Conservation (phyloP, 331 rosid species). For the Phaseolus coccineus region DNA sequence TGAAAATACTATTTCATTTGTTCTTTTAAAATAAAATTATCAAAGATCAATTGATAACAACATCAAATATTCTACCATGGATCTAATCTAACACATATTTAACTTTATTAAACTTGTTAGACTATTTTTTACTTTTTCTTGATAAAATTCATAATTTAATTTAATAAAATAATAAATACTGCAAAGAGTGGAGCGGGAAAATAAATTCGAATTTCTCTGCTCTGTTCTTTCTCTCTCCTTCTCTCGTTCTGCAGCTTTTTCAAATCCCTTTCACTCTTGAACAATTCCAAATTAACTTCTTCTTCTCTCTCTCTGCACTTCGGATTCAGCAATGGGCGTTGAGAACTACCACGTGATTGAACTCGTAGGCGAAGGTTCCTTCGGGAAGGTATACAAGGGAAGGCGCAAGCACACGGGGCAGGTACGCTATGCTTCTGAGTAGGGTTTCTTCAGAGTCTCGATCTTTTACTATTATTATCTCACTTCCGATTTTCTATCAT, state of each 20-base stretch:
- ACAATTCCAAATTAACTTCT: conserved; percentile 21
- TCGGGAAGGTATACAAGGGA: conserved; percentile 97
- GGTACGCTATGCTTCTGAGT: conserved; percentile 46
- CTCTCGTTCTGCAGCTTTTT: background rate
- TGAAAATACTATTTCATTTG: no score
- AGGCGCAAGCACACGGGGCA: conserved; percentile 87
- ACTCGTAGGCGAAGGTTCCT: conserved; percentile 98
- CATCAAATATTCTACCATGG: no score
- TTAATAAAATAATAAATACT: no score
- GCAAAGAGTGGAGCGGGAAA: conserved; percentile 41
- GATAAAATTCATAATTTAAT: no score
- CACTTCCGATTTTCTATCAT: background rate
- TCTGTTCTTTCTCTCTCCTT: conserved; percentile 19
- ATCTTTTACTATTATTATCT: background rate
- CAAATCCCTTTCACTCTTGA: background rate
- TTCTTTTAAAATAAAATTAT: no score
- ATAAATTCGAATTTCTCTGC: conserved; percentile 40
- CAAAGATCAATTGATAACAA: no score
- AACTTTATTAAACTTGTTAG: no score
- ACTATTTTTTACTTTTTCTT: no score
- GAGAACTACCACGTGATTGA: conserved; percentile 98
- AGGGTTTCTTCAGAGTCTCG: background rate
- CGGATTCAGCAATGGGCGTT: conserved; percentile 66
- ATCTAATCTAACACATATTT: no score
- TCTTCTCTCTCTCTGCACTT: background rate